A percentile compares a stretch with the other conserved stretches of the same genome.
phyloP scores from a whole-genome alignment of 2,329 filamentous ascomycete genomes.

The Xylariaceae sp. region DNA sequence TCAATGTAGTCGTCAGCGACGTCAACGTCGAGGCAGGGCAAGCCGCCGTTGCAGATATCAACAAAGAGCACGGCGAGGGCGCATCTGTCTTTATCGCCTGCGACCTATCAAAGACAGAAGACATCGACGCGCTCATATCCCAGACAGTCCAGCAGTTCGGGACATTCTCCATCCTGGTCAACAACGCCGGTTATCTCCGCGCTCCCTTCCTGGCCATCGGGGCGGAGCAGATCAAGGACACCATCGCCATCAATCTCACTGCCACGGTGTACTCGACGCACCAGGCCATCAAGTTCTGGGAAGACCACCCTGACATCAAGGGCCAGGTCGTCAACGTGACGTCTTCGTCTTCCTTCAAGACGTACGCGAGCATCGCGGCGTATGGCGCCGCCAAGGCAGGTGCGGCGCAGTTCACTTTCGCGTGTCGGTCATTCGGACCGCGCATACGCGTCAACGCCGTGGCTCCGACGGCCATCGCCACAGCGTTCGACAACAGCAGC shows the following conservation, averaged over 20 bases:
- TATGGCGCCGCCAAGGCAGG: not conserved
- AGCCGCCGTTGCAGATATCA: not conserved
- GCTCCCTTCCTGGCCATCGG: not conserved
- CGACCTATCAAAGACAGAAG: not conserved
- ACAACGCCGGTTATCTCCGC: not conserved
- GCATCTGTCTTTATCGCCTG: not conserved
- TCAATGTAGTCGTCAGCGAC: not conserved
- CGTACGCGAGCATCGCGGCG: not conserved
- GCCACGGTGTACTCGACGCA: not conserved
- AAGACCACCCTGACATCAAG: not conserved
- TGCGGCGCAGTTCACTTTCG: not conserved
- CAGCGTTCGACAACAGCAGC: not conserved
- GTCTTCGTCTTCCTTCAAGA: not conserved
- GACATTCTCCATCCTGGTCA: not conserved
- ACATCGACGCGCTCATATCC: not conserved
- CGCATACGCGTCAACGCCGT: not conserved
- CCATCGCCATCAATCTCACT: not conserved
- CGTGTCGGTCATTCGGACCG: not conserved
- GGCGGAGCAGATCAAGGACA: not conserved
- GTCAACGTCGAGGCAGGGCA: not conserved
- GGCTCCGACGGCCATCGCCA: not conserved
- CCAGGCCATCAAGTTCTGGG: not conserved
- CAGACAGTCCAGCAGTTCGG: not conserved
- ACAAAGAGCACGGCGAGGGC: not conserved
- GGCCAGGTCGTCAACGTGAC: not conserved